A percentile compares a stretch with the other conserved stretches of the same genome.
phyloP scores from a whole-genome alignment of 2,329 filamentous ascomycete genomes.

The Cadophora sp. region DNA sequence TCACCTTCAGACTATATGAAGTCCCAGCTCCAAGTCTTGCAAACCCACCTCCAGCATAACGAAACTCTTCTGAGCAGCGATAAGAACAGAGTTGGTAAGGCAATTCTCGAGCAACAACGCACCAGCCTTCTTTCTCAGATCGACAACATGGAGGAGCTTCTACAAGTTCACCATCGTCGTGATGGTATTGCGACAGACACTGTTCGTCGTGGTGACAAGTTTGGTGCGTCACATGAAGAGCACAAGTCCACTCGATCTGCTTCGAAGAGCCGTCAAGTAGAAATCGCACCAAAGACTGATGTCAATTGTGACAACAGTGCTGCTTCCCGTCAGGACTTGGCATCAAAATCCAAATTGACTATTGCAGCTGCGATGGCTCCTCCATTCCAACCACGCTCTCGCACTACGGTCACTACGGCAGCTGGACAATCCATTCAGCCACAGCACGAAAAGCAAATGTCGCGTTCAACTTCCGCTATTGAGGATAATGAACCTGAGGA shows the following conservation, averaged over 20 bases:
- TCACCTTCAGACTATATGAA: conserved; percentile 32
- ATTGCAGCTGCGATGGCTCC: conserved; percentile 44
- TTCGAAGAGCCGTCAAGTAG: not conserved
- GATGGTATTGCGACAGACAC: conserved; percentile 21
- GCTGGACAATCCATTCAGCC: conserved; percentile 10
- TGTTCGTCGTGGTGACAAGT: not conserved
- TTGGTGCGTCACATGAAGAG: conserved; percentile 1
- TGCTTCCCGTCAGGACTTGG: conserved; percentile 20
- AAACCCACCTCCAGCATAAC: conserved; percentile 59
- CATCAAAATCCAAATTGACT: conserved; percentile 39
- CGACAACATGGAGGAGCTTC: conserved; percentile 34
- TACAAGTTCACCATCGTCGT: conserved; percentile 33
- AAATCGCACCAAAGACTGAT: not conserved
- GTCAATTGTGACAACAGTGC: not conserved
- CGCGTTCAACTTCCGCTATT: conserved; percentile 5
- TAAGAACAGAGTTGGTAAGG: conserved; percentile 66
- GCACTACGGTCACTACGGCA: conserved; percentile 15
- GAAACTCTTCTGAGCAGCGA: conserved; percentile 67
- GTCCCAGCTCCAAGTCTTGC: conserved; percentile 48
- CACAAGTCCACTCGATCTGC: not conserved
- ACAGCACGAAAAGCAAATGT: not conserved
- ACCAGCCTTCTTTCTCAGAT: conserved; percentile 48
- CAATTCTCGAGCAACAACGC: conserved; percentile 53
- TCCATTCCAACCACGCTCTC: conserved; percentile 44
- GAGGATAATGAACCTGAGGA: conserved; percentile 14